phyloP scores from a whole-genome alignment of 2,329 filamentous ascomycete genomes.

The Fonsecaea pedrosoi region DNA sequence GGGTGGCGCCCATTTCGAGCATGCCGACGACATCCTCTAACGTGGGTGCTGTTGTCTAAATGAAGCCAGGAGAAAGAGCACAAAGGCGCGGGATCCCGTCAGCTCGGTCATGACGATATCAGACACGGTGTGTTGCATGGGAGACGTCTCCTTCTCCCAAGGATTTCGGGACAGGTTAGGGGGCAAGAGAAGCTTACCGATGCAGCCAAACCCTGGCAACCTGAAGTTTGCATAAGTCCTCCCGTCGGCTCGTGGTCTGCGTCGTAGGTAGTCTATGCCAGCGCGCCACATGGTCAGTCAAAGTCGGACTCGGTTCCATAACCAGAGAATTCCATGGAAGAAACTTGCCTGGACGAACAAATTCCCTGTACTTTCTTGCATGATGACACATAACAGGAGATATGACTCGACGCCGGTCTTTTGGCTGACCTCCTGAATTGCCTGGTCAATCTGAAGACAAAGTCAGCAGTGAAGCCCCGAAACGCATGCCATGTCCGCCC shows the following conservation, averaged over 20 bases:
- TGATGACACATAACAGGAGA: slow-evolving; percentile 1
- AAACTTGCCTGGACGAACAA: not conserved
- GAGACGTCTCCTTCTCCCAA: no score
- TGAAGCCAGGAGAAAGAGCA: not conserved
- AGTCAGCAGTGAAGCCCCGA: not conserved
- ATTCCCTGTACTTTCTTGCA: slow-evolving; percentile 15
- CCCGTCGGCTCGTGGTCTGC: not conserved
- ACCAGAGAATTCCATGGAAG: not conserved
- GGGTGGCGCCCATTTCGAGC: not conserved
- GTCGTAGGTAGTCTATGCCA: not conserved
- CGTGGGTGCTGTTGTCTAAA: not conserved
- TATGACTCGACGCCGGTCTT: not conserved
- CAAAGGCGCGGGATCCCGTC: no score
- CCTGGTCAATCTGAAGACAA: not conserved
- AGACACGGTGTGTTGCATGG: no score
- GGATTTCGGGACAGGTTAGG: not conserved
- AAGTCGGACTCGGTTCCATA: no score
- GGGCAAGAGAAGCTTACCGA: not conserved
- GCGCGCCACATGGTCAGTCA: no score
- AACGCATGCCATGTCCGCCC: not conserved
- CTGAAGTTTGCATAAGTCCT: not conserved
- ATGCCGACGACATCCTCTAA: not conserved
- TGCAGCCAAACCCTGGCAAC: not conserved
- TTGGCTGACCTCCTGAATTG: not conserved
- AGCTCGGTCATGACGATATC: no score